Conservation (phyloP, 2,329 filamentous ascomycete genomes). For the Coniochaeta sp. region DNA sequence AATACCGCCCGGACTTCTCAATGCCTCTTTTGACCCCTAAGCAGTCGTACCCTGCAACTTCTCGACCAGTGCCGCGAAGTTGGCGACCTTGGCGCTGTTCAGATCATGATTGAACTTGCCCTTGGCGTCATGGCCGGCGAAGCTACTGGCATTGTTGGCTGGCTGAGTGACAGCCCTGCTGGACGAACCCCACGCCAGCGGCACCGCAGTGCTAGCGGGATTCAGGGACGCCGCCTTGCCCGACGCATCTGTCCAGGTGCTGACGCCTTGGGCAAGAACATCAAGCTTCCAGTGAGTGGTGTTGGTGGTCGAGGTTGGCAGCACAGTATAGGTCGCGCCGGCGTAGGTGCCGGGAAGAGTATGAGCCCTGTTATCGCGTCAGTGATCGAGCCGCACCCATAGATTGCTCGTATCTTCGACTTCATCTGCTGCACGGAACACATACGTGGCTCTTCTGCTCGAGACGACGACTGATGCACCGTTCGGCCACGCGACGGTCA, state of each 20-base stretch:
- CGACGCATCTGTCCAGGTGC: constrained; percentile 18
- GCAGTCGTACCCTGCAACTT: constrained; percentile 5
- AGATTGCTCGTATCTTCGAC: neutral
- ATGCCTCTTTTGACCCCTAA: neutral
- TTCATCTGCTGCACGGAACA: neutral
- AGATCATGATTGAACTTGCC: constrained; percentile 18
- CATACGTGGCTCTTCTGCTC: constrained; percentile 28
- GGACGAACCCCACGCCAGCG: constrained; percentile 17
- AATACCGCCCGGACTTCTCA: too few relatives aligned
- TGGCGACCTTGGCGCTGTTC: constrained; percentile 16
- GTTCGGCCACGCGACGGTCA: constrained; percentile 31
- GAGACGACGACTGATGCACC: constrained; percentile 26
- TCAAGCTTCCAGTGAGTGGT: constrained; percentile 32
- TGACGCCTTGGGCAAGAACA: constrained; percentile 30
- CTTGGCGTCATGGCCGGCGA: constrained; percentile 19
- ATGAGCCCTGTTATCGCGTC: constrained; percentile 14
- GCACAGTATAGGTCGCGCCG: constrained; percentile 23
- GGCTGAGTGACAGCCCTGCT: constrained; percentile 13
- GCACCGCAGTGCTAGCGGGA: constrained; percentile 14
- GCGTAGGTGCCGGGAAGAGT: constrained; percentile 24
- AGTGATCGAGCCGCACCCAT: neutral
- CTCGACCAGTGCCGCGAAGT: constrained; percentile 17
- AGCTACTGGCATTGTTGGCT: constrained; percentile 17
- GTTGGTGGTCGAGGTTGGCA: constrained; percentile 26
- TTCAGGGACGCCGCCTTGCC: constrained; percentile 15